Base-by-base conservation (phyloP, 768 basidiomycete genomes). In the Serendipita indica region DNA sequence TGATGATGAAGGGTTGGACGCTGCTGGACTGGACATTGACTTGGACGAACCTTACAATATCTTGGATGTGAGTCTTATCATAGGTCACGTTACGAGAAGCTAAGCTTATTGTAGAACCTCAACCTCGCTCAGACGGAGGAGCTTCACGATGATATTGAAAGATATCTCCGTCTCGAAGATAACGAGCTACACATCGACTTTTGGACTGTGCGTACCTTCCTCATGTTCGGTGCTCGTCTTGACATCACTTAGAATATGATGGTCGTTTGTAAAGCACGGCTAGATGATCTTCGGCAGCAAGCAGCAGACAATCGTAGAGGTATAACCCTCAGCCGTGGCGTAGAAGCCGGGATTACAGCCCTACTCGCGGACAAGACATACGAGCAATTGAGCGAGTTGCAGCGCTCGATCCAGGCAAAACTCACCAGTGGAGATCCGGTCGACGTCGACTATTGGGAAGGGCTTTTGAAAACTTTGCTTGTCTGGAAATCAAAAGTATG, bases 21-120 rank as follows among this genome's bases (percentile, higher is more conserved):
- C 89, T 60, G 80, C 85, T 43, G 92, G 90, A 27, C 77, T 99
- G 56, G 96, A 99, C 70, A 96, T 98, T 65, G 96, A 99, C 68
- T 77, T 98, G 43, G 96, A 99, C 63, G 96, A 99, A 67, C 96
- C 96, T 1, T 99, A 98, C 73, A 89, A 87, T 65, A 98, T 99
- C 63, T 84, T 98, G 63, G 90, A 96, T 63, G 93, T 92, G 68
- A 62, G 86, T 74, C 2, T 22, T 54, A 30, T 58, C 20, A 28
- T 6, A 13, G 13, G 12, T 33, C 18, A n/a, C n/a, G 27, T 20
- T 59, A n/a, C n/a, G n/a, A n/a, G n/a, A n/a, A n/a, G n/a, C n/a
- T n/a, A n/a, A 28, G 3, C 27, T 46, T 39, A 57, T 33, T 57
- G 13, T 64, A 92, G 89, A 97, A 84, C 69, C 76, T 99, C 28